Percentiles rank a stretch among this genome's conserved stretches.
Conservation (phyloP, 108 stramenopile species). For the Nannochloropsis salina region DNA sequence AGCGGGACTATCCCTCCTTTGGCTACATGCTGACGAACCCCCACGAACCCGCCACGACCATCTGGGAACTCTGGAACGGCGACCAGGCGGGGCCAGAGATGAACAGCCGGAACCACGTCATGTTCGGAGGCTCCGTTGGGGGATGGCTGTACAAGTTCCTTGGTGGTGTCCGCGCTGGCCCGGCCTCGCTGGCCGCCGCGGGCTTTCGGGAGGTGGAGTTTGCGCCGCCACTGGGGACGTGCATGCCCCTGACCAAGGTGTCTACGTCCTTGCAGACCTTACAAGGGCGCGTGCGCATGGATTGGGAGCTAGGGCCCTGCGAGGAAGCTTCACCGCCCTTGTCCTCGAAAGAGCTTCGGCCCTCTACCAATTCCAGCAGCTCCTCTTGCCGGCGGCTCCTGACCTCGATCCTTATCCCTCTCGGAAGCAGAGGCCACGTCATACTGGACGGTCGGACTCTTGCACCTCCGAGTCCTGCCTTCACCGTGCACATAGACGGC, state of each 20-base stretch:
- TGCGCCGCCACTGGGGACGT: not conserved
- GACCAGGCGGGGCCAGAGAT: constrained; percentile 21
- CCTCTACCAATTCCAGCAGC: not conserved
- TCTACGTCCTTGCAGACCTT: not conserved
- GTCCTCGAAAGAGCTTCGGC: not conserved
- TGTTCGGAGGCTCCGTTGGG: constrained; percentile 39
- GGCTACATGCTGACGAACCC: constrained; percentile 44
- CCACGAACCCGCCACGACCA: constrained; percentile 42
- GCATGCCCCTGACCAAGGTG: not conserved
- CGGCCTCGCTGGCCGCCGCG: not conserved
- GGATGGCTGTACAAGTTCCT: constrained; percentile 48
- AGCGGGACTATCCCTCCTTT: constrained; percentile 44
- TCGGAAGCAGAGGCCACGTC: not conserved
- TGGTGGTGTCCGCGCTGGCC: constrained; percentile 28
- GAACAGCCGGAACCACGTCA: constrained; percentile 44
- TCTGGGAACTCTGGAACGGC: constrained; percentile 47
- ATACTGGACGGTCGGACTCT: constrained; percentile 19
- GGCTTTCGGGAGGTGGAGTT: not conserved
- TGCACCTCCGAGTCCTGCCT: not conserved
- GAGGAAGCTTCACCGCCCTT: no score
- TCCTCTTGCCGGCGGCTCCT: not conserved
- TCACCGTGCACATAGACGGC: not conserved
- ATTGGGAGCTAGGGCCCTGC: not conserved
- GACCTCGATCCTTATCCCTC: not conserved
- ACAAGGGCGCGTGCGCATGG: not conserved